Percentiles rank a stretch among this genome's conserved stretches.
Evolutionary conservation across 352 stramenopile species (phyloP).

Genomic region (Phytophthora cryptogea): DNA sequence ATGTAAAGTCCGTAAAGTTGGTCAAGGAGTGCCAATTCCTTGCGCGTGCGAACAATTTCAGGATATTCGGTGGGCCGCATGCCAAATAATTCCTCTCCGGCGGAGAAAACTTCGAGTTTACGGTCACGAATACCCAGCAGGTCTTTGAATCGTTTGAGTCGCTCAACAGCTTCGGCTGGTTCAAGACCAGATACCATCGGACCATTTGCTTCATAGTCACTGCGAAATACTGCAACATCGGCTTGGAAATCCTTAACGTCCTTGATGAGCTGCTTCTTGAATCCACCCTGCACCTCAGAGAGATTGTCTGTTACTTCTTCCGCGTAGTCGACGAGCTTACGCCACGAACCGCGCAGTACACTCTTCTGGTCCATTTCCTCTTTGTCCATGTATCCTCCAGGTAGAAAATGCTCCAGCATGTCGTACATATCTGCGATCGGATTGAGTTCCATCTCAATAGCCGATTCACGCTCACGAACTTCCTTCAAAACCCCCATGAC

Average conservation of each 20-base stretch:
- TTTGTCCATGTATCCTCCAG: slow-evolving; percentile 85
- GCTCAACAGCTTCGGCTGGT: slow-evolving; percentile 80
- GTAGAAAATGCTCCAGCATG: slow-evolving; percentile 89
- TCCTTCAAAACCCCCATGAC: slow-evolving; percentile 89
- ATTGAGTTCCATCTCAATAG: slow-evolving; percentile 90
- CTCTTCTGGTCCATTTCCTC: slow-evolving; percentile 93
- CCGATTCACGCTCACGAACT: slow-evolving; percentile 82
- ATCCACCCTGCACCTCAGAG: slow-evolving; percentile 81
- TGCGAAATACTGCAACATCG: slow-evolving; percentile 69
- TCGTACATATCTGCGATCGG: slow-evolving; percentile 91
- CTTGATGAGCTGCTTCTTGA: slow-evolving; percentile 91
- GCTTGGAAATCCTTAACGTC: slow-evolving; percentile 87
- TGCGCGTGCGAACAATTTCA: slow-evolving; percentile 86
- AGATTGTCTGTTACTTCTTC: slow-evolving; percentile 90
- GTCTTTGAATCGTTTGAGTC: slow-evolving; percentile 88
- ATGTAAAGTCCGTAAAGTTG: slow-evolving; percentile 91
- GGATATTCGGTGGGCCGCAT: slow-evolving; percentile 80
- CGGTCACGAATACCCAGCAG: slow-evolving; percentile 72
- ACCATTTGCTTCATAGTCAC: slow-evolving; percentile 66
- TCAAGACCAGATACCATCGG: slow-evolving; percentile 80
- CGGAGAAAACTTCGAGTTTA: slow-evolving; percentile 88
- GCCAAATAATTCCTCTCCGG: slow-evolving; percentile 90
- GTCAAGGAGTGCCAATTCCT: slow-evolving; percentile 86
- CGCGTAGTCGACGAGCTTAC: slow-evolving; percentile 87
- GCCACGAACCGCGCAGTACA: slow-evolving; percentile 81